Percentiles rank a stretch among this genome's conserved stretches.
Conservation (phyloP, 805 yeast genomes). For the Pichia paraexigua region DNA sequence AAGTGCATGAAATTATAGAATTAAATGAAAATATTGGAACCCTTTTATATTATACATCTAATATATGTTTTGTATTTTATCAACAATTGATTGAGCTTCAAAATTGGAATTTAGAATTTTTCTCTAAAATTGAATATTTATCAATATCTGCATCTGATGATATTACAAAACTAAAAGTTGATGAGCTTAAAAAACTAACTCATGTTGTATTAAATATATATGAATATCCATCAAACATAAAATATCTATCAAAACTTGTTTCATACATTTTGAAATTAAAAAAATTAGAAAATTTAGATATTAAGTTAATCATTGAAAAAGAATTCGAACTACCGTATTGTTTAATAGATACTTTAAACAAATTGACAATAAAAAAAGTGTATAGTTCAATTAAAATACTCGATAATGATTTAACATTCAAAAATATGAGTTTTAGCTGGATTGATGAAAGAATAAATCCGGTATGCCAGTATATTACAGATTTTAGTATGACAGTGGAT, state of each 20-base stretch:
- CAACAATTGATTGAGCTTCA: slow-evolving; percentile 1
- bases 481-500: slow-evolving; percentile 3
- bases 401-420: slow-evolving; percentile 5
- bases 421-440: slow-evolving; percentile 9
- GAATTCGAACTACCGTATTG: slow-evolving; percentile 1
- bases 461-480: not conserved
- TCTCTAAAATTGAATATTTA: slow-evolving; percentile 1
- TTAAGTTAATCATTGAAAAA: slow-evolving; percentile 3
- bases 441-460: not conserved
- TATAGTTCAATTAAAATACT: not conserved
- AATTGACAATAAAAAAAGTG: not conserved
- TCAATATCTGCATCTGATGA: slow-evolving; percentile 3
- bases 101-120: not conserved
- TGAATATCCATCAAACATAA: slow-evolving; percentile 3
- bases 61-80: slow-evolving; percentile 2
- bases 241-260: not conserved
- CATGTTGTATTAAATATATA: slow-evolving; percentile 2
- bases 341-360: not conserved
- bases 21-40: not conserved
- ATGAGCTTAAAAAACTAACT: not conserved
- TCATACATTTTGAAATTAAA: slow-evolving; percentile 2
- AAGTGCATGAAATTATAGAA: not conserved
- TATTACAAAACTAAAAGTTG: not conserved
- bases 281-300: not conserved
- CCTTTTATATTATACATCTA: not conserved